Percentiles rank a stretch among this genome's conserved stretches.
phyloP scores from a whole-genome alignment of 306 rosid species.

The Leucaena leucocephala region DNA sequence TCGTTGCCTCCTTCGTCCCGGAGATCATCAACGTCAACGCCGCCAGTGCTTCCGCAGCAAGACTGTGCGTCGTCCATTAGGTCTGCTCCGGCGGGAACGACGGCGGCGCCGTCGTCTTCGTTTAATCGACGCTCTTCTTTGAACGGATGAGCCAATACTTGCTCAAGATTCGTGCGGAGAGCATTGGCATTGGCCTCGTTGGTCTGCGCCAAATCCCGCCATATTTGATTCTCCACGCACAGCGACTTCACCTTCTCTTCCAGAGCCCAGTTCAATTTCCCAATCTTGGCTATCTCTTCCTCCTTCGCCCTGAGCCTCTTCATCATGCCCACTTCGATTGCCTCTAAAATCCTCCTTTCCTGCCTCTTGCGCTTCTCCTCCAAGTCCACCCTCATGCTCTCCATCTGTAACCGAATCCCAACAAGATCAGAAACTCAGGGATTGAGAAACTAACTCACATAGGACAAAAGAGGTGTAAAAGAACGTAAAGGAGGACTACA shows the following conservation, averaged over 20 bases:
- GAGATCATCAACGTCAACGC: conserved; percentile 11
- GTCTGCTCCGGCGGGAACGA: neutral
- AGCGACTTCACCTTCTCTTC: conserved; percentile 63
- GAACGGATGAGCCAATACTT: conserved; percentile 44
- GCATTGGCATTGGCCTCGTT: conserved; percentile 82
- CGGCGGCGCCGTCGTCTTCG: conserved; percentile 12
- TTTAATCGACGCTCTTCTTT: conserved; percentile 25
- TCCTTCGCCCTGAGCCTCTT: conserved; percentile 61
- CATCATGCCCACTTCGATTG: conserved; percentile 55
- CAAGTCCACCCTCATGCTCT: conserved; percentile 66
- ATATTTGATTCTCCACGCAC: conserved; percentile 68
- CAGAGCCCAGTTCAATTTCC: conserved; percentile 62
- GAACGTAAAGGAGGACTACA: neutral
- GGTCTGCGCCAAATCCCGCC: conserved; percentile 82
- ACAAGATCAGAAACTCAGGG: neutral
- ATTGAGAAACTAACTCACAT: neutral
- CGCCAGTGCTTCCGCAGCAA: neutral
- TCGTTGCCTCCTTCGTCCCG: neutral
- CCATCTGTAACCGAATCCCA: conserved; percentile 50
- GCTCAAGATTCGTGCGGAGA: conserved; percentile 66
- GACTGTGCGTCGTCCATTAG: conserved; percentile 16
- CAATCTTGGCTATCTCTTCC: conserved; percentile 65
- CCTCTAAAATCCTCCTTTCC: conserved; percentile 53
- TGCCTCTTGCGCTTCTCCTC: conserved; percentile 71
- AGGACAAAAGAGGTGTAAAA: neutral